A percentile compares a stretch with the other conserved stretches of the same genome.
phyloP scores from a whole-genome alignment of 371 early-diverging fungal species.

The Umbelopsis sp. region DNA sequence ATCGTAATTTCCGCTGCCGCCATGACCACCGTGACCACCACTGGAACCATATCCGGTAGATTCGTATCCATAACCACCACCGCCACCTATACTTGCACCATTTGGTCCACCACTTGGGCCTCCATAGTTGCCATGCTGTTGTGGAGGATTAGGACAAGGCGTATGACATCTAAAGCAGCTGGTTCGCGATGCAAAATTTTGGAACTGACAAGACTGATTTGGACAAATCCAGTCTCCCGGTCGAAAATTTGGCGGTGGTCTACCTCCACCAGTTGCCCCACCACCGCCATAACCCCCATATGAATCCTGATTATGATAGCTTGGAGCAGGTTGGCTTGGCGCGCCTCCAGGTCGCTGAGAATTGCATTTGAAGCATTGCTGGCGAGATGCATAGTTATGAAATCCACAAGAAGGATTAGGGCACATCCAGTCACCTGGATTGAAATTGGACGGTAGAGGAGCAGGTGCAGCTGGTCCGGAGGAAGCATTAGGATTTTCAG shows the following conservation, averaged over 20 bases:
- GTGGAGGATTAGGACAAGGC: conserved; percentile 43
- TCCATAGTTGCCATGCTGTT: conserved; percentile 20
- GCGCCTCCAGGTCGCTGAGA: conserved; percentile 29
- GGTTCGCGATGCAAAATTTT: conserved; percentile 76
- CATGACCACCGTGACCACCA: conserved; percentile 30
- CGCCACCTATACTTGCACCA: conserved; percentile 25
- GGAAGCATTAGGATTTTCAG: conserved; percentile 48
- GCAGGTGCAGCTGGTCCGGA: conserved; percentile 32
- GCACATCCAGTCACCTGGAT: conserved; percentile 55
- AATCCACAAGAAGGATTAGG: conserved; percentile 56
- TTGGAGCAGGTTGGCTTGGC: conserved; percentile 20
- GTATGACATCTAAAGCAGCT: conserved; percentile 64
- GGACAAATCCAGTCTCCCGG: conserved; percentile 81
- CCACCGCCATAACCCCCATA: conserved; percentile 26
- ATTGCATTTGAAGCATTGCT: conserved; percentile 47
- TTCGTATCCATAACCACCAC: conserved; percentile 39
- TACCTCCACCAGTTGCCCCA: conserved; percentile 18
- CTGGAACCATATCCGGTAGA: conserved; percentile 31
- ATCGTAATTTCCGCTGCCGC: conserved; percentile 29
- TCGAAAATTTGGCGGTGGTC: conserved; percentile 44
- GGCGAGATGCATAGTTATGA: conserved; percentile 60
- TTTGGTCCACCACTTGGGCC: conserved; percentile 20
- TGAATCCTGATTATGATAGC: conserved; percentile 19
- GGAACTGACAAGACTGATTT: conserved; percentile 67
- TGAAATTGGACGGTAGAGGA: conserved; percentile 29